Evolutionary conservation across 2,329 filamentous ascomycete genomes (phyloP).

Genomic region (Sphaerostilbella broomeana): DNA sequence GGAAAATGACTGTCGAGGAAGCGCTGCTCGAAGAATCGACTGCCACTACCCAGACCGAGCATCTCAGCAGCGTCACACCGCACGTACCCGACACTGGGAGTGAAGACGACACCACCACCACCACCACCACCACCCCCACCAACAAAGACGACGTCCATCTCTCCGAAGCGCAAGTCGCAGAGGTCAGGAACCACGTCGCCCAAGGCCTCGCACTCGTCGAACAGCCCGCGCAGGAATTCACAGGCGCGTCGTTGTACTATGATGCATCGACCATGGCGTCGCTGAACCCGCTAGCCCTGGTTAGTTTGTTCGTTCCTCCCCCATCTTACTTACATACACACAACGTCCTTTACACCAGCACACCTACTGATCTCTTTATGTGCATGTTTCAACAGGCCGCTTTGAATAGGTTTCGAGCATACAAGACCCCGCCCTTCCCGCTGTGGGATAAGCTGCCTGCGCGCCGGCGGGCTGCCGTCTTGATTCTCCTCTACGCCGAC

Average conservation of each 20-base stretch:
- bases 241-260: conserved; percentile 47
- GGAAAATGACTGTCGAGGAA: conserved; percentile 7
- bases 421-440: conserved; percentile 53
- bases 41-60: background rate
- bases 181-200: conserved; percentile 10
- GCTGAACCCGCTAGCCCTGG: conserved; percentile 47
- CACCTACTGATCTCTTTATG: conserved; percentile 11
- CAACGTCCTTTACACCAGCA: background rate
- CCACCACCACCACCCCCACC: conserved; percentile 2
- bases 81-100: no score
- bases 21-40: background rate
- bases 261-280: conserved; percentile 52
- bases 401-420: conserved; percentile 54
- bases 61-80: background rate
- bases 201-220: conserved; percentile 6
- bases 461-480: conserved; percentile 72
- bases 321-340: background rate
- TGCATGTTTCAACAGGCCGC: conserved; percentile 39
- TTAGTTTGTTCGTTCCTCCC: conserved; percentile 31
- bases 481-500: conserved; percentile 85
- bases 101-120: no score
- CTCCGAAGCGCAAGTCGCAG: conserved; percentile 22
- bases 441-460: conserved; percentile 56
- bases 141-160: conserved; percentile 16
- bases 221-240: conserved; percentile 12